These are phyloP conservation scores for Backusella macrospora DNA, from an alignment of 192 early-diverging fungal genomes.

Conservation along the genomic window DNA sequence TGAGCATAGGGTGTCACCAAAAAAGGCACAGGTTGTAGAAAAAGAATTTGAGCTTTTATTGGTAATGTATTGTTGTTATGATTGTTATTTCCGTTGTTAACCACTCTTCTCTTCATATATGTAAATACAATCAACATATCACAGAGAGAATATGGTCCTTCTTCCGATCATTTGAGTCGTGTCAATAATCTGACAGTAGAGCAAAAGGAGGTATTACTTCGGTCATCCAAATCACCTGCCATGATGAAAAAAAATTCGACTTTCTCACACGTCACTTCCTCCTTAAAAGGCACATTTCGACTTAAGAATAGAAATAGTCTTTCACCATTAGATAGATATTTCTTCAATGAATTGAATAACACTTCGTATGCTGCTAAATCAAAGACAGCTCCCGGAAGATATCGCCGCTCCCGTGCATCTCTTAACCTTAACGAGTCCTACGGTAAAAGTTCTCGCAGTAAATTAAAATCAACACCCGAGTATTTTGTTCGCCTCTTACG, in stretches of 20 bases:
- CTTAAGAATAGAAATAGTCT: constrained; percentile 15
- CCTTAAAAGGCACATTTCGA: constrained; percentile 26
- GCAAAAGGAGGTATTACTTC: constrained; percentile 28
- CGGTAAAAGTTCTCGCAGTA: background rate
- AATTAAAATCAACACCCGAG: constrained; percentile 26
- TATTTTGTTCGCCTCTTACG: constrained; percentile 27
- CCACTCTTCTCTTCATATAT: background rate
- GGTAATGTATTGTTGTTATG: constrained; percentile 17
- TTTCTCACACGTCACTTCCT: constrained; percentile 16
- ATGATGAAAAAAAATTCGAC: constrained; percentile 31
- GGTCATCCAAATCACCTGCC: constrained; percentile 23
- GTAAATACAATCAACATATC: background rate
- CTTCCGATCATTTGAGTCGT: constrained; percentile 21
- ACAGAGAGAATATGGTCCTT: constrained; percentile 34
- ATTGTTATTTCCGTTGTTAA: too few relatives aligned
- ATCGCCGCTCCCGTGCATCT: background rate
- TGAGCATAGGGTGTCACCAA: background rate
- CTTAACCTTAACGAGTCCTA: background rate
- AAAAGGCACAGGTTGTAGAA: constrained; percentile 30
- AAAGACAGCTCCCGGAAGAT: constrained; percentile 6
- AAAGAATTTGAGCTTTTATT: constrained; percentile 33
- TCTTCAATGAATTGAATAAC: background rate
- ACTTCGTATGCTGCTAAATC: background rate
- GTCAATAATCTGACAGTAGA: constrained; percentile 26
- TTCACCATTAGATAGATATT: background rate